These are phyloP conservation scores for Citrus sp. DNA, from an alignment of 345 rosid species.

Conservation along the genomic window DNA sequence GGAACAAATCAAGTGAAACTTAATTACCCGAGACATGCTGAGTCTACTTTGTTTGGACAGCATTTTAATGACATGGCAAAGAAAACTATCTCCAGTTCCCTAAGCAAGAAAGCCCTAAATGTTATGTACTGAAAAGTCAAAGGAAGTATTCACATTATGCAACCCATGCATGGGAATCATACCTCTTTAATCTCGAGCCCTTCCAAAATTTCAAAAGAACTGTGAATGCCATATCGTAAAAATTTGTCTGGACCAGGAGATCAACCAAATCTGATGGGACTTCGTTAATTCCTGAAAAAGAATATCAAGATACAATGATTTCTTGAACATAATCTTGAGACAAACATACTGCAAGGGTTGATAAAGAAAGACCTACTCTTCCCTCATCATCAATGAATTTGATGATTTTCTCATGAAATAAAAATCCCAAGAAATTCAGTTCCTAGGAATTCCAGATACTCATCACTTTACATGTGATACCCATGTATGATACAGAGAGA, in stretches of 20 bases:
- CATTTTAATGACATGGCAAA: constrained; percentile 75
- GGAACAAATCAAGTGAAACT: not conserved
- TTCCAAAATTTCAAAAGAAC: constrained; percentile 78
- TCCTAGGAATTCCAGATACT: not conserved
- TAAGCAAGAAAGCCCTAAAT: constrained; percentile 26
- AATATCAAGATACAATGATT: constrained; percentile 16
- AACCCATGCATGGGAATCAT: constrained; percentile 11
- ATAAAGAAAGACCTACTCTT: not conserved
- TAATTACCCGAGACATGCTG: constrained; percentile 35
- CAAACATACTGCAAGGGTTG: not conserved
- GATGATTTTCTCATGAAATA: not conserved
- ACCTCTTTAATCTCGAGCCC: constrained; percentile 75
- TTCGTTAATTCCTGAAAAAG: constrained; percentile 41
- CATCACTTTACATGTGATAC: not conserved
- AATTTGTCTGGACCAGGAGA: constrained; percentile 64
- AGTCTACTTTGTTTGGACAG: constrained; percentile 59
- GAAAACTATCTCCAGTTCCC: constrained; percentile 87
- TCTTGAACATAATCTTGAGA: not conserved
- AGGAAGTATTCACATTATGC: constrained; percentile 14
- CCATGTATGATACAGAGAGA: not conserved
- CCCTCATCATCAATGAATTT: not conserved
- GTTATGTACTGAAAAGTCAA: constrained; percentile 11
- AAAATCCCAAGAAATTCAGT: not conserved
- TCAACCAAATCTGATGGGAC: constrained; percentile 72
- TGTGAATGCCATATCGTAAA: constrained; percentile 86